Base-by-base conservation (phyloP, 768 basidiomycete species). In the Tylopilus plumbeoviolaceoides region DNA sequence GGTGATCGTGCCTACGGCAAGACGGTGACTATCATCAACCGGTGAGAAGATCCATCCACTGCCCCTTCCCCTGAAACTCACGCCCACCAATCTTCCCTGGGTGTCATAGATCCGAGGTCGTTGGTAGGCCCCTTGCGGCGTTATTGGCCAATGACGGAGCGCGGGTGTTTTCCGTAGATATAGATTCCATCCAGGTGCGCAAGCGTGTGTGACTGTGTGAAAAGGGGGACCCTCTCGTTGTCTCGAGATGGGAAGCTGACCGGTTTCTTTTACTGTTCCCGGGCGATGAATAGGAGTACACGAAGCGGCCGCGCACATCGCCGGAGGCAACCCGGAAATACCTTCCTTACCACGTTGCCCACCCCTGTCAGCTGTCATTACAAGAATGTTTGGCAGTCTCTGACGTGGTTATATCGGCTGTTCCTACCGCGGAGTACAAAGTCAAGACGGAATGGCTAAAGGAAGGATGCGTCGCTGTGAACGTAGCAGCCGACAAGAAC, bases 101-200 rank as follows among this genome's bases (percentile, higher is more conserved):
- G 7, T 38, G n/a, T 44, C 41, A 23, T 60, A 91, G 93, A 57
- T 95, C 91, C 36, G 97, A 99, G 69, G 97, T 99, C 33, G 97
- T 99, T 15, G 97, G 97, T 17, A 79, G 97, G 54, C 97, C 95
- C 12, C 77, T 98, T n/a, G 95, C 94, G 0, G 97, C 97, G 5
- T 75, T 99, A 43, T 79, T 98, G 39, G 84, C 95, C 4, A 99
- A 99, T 66, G 97, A 99, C 65, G 97, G 97, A 27, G 97, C 95
- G 2, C 79, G 93, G 9, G 97, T 98, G 6, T 86, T 98, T 63
- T 95, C 91, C 7, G 91, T 90, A 5, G 97, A 99, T 68, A 91
- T 98, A 51, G 93, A 95, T 67, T 91, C 92, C 10, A 89, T 95
- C 48, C 90, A 97, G 74, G 85, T 83, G 39, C 46, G 65, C 36